These are phyloP conservation scores for Pseudogymnoascus sp. DNA, from an alignment of 2,329 filamentous ascomycete species.

Conservation along the genomic window DNA sequence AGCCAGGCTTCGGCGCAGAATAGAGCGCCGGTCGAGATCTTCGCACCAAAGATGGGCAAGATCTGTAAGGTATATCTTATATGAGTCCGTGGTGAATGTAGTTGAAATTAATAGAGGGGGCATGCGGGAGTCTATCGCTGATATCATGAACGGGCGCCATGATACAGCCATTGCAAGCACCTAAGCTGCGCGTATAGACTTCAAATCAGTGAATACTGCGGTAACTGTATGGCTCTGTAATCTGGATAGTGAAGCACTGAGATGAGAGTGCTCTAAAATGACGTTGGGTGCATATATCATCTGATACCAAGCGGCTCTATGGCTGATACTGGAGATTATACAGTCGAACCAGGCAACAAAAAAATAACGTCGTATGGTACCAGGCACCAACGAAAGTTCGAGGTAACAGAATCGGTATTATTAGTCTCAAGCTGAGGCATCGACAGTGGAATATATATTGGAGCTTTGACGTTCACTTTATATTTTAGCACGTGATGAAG, in stretches of 20 bases:
- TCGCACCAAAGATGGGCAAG: slow-evolving; percentile 68
- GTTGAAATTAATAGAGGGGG: slow-evolving; percentile 59
- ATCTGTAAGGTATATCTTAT: slow-evolving; percentile 62
- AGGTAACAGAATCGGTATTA: neutral
- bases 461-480: slow-evolving; percentile 4
- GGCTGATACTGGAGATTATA: neutral
- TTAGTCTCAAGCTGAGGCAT: neutral
- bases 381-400: neutral
- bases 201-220: neutral
- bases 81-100: slow-evolving; percentile 46
- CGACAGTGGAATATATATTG: neutral
- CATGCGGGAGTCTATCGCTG: slow-evolving; percentile 21
- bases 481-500: neutral
- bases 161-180: neutral
- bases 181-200: neutral
- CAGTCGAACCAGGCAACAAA: neutral
- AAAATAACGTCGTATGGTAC: neutral
- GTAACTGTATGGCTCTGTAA: neutral
- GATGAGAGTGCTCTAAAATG: neutral
- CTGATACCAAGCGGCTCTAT: neutral
- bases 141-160: slow-evolving; percentile 2
- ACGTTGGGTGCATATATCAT: neutral
- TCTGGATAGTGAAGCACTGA: neutral
- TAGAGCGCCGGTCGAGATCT: slow-evolving; percentile 49
- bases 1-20: slow-evolving; percentile 53